Evolutionary conservation across 2,329 filamentous ascomycete genomes (phyloP), one percentile per base, ranked within the genome.

Genomic region (Graphium sp.): DNA sequence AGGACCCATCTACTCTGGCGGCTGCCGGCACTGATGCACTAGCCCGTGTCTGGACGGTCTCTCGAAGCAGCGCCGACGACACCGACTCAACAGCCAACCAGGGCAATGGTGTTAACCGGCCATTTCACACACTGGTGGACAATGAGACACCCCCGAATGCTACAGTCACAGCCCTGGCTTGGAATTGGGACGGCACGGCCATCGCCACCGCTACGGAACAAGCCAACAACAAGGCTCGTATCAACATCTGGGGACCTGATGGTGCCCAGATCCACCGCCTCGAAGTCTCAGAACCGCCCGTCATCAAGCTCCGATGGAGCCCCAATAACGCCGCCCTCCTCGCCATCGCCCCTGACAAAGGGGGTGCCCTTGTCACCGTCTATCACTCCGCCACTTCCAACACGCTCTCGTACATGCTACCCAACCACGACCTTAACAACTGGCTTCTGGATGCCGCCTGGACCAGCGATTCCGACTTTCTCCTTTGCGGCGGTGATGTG

Each of bases 1-100:
- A 49, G 50, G 62, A 75, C 56, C 64, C 70, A 48, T 67, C 62
- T 34, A 56, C 72, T 52, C 59, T 76, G 60, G 71, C 69, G 50
- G 69, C 68, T 59, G 69, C 66, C 56, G 71, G 71, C 43, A 74
- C 68, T 48, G 71, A 75, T 58, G 67, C 70, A 53, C 67, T 75
- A 67, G 71, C 70, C 58, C 69, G 70, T 38, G 60, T 75, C 53
- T 75, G 71, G 70, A 73, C 65, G 36, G 50, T 75, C 40, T 62
- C 64, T 48, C 63, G 62, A 60, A 56, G 56, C 45, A 51, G 58
- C 41, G 53, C 55, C 39, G 32, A 39, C 29, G 22, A 22, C 9
- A 31, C 28, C 25, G 26, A 20, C 7, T 17, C 22, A 11, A 15
- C 16, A 15, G 14, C 27, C 16, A 46, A 47, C 58, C 57, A 61